Conservation (phyloP, 2,329 filamentous ascomycete species). For the Fusarium subglutinans region DNA sequence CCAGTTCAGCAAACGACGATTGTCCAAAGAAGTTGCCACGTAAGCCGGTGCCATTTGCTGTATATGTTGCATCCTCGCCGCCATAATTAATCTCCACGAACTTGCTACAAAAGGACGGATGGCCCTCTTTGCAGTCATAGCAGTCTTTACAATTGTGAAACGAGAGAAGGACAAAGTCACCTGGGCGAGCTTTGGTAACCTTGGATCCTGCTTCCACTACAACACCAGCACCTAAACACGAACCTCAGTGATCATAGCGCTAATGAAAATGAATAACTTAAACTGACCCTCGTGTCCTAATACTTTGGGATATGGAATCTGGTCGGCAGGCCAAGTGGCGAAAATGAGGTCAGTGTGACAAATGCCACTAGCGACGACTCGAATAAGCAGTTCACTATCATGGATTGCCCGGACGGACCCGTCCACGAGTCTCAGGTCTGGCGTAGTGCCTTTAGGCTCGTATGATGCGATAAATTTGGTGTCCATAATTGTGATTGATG, state of each 20-base stretch:
- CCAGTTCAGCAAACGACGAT: background rate
- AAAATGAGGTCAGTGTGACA: background rate
- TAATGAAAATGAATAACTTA: rapidly evolving
- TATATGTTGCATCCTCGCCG: background rate
- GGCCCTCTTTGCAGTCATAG: background rate
- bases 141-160: background rate
- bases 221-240: background rate
- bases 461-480: background rate
- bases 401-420: background rate
- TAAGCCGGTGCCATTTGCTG: background rate
- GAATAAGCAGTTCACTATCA: background rate
- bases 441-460: background rate
- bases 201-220: background rate
- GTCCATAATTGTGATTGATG: background rate
- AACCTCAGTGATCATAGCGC: background rate
- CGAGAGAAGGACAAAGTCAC: background rate
- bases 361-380: background rate
- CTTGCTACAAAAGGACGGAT: background rate
- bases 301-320: background rate
- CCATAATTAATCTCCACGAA: background rate
- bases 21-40: background rate
- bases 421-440: background rate
- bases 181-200: background rate
- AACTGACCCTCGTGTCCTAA: background rate
- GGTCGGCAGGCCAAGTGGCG: background rate